Base-by-base conservation (phyloP, 768 basidiomycete genomes). In the Lactifluus volemus region DNA sequence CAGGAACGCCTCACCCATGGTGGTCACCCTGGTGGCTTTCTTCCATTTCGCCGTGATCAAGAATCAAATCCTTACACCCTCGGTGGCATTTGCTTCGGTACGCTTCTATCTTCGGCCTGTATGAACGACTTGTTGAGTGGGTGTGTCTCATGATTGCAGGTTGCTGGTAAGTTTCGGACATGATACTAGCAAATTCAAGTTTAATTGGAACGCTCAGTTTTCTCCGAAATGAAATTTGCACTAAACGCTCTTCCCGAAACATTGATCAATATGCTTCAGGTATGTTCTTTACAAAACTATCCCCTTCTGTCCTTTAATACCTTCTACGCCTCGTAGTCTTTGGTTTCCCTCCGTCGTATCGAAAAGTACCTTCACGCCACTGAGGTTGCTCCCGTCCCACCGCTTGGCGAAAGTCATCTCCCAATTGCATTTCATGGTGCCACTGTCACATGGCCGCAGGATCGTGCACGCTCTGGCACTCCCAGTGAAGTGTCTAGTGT, bases 371-470 rank as follows among this genome's bases (percentile, higher is more conserved):
- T 97, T 29, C 75, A 82, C 51, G 79, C 81, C 9, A 80, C 81
- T 1, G 94, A 98, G 72, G 84, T 97, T 15, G 70, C 78, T 1
- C 71, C 78, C 1, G 84, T 89, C 11, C 79, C 77, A 4, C 84
- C 84, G 3, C 71, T 89, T 8, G 71, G 77, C 21, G 71, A 79
- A 32, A 81, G 86, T 64, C 77, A 79, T n/a, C 76, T 79, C 53
- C 79, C 75, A 3, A 84, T 95, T 55, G 79, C 85, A 0, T 81
- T 95, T 66, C 88, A 88, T 69, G 88, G 88, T 10, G 92, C 91
- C 42, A 96, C 91, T 1, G 78, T 92, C 51, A 91, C 92, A 1
- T 98, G 94, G 94, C 89, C 94, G 0, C 84, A 86, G 66, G 90
- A 93, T 63, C 83, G 88, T 39, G 61, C 72, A 21, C 74, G 73